Percentiles rank a stretch among this genome's conserved stretches.
Evolutionary conservation across 2,329 filamentous ascomycete species (phyloP).

Genomic region (Xylariaceae sp.): DNA sequence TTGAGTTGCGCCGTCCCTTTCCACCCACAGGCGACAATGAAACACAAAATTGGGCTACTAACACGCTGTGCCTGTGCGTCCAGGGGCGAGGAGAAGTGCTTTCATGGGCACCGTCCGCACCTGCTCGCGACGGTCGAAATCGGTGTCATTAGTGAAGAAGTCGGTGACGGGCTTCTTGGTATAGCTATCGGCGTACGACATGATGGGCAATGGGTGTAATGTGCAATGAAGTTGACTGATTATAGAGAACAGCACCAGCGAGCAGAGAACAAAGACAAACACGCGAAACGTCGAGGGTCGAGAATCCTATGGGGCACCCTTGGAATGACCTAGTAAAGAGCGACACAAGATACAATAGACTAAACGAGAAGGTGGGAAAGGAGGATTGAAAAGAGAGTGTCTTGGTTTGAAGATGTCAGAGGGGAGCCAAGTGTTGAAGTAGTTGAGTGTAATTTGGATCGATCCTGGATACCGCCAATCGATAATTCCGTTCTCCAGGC

Average conservation of each 20-base stretch:
- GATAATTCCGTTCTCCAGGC: constrained; percentile 1
- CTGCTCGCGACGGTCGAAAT: constrained; percentile 65
- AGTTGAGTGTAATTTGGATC: constrained; percentile 1
- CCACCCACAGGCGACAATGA: not conserved
- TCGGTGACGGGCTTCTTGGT: constrained; percentile 50
- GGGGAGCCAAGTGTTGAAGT: constrained; percentile 3
- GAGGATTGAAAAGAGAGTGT: not conserved
- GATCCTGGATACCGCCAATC: not conserved
- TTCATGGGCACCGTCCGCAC: constrained; percentile 68
- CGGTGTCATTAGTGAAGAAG: constrained; percentile 63
- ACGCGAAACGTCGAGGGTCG: too few relatives aligned
- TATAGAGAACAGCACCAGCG: too few relatives aligned
- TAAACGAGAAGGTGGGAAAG: too few relatives aligned
- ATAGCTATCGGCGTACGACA: constrained; percentile 31
- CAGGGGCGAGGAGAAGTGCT: constrained; percentile 67
- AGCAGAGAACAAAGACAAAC: too few relatives aligned
- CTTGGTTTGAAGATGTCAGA: not conserved
- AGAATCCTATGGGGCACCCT: too few relatives aligned
- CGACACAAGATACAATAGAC: too few relatives aligned
- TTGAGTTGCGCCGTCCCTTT: not conserved
- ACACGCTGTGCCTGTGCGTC: constrained; percentile 70
- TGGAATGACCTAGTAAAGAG: too few relatives aligned
- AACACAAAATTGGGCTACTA: constrained; percentile 29
- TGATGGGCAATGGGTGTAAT: constrained; percentile 10
- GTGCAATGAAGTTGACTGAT: too few relatives aligned